Conservation (phyloP, 2,329 filamentous ascomycete genomes). For the Fusarium odoratissimum region DNA sequence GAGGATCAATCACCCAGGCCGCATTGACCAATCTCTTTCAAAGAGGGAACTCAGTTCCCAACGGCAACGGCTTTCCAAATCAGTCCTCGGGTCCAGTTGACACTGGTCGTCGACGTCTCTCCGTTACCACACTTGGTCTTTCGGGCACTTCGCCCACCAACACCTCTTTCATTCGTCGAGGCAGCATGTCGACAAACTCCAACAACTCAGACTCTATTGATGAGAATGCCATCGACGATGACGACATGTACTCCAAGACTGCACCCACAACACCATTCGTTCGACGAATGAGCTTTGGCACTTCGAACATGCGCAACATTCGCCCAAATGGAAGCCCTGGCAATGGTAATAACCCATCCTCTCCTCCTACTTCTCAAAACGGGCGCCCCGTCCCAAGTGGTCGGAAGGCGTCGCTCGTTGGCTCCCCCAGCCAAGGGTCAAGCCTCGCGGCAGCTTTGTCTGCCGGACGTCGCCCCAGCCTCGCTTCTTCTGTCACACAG, state of each 20-base stretch:
- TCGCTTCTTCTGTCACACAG: slow-evolving; percentile 56
- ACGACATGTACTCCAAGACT: slow-evolving; percentile 67
- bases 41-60: slow-evolving; percentile 64
- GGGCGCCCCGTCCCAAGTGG: slow-evolving; percentile 48
- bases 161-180: slow-evolving; percentile 67
- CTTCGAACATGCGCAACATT: slow-evolving; percentile 74
- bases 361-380: slow-evolving; percentile 52
- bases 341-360: slow-evolving; percentile 68
- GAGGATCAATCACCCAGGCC: slow-evolving; percentile 67
- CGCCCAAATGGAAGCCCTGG: slow-evolving; percentile 69
- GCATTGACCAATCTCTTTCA: slow-evolving; percentile 70
- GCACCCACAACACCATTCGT: slow-evolving; percentile 79
- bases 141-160: slow-evolving; percentile 75
- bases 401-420: slow-evolving; percentile 46
- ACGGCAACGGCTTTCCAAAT: slow-evolving; percentile 56
- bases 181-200: slow-evolving; percentile 75
- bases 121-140: slow-evolving; percentile 79
- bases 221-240: slow-evolving; percentile 79
- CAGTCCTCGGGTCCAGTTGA: slow-evolving; percentile 59
- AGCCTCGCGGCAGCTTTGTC: slow-evolving; percentile 50
- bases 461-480: slow-evolving; percentile 53
- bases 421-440: slow-evolving; percentile 44
- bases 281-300: slow-evolving; percentile 90
- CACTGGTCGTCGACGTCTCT: slow-evolving; percentile 75
- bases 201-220: slow-evolving; percentile 71